Conservation (phyloP, 805 yeast species). For the Novakomyces olei region DNA sequence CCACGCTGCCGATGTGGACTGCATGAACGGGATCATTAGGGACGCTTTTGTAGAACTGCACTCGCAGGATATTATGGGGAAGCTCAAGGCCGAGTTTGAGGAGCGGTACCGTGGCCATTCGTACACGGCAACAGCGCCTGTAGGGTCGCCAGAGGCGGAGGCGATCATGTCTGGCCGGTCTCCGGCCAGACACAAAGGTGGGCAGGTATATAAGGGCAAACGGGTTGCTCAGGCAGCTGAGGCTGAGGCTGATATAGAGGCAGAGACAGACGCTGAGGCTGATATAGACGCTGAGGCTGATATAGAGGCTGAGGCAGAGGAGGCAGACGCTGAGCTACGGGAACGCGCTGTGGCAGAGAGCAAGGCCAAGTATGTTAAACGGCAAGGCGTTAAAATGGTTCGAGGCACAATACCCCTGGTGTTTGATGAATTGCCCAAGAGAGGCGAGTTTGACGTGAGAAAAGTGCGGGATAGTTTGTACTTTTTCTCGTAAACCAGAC, state of each 20-base stretch:
- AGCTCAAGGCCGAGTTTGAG: slow-evolving; percentile 57
- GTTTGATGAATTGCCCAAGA: slow-evolving; percentile 11
- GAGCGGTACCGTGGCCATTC: slow-evolving; percentile 54
- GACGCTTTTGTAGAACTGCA: slow-evolving; percentile 64
- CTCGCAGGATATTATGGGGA: slow-evolving; percentile 44
- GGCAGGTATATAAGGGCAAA: too few relatives aligned
- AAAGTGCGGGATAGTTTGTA: slow-evolving; percentile 52
- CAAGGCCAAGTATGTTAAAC: slow-evolving; percentile 10
- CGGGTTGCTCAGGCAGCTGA: too few relatives aligned
- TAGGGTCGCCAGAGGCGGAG: slow-evolving; percentile 27
- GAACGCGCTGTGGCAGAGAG: neutral
- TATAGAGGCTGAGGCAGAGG: slow-evolving; percentile 13
- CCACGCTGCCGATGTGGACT: slow-evolving; percentile 64
- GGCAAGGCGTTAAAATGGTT: slow-evolving; percentile 9
- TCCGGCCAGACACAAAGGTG: too few relatives aligned
- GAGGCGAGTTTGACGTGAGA: slow-evolving; percentile 65
- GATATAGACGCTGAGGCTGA: slow-evolving; percentile 11
- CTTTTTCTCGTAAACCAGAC: slow-evolving; percentile 47
- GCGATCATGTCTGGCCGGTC: slow-evolving; percentile 19
- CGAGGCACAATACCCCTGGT: slow-evolving; percentile 32
- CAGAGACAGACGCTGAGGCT: slow-evolving; percentile 13
- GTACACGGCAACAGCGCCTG: slow-evolving; percentile 34
- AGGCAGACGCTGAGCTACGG: slow-evolving; percentile 9
- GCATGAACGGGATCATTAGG: slow-evolving; percentile 48
- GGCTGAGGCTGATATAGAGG: slow-evolving; percentile 4